phyloP scores from a whole-genome alignment of 352 stramenopile genomes.

The Globisporangium splendens region DNA sequence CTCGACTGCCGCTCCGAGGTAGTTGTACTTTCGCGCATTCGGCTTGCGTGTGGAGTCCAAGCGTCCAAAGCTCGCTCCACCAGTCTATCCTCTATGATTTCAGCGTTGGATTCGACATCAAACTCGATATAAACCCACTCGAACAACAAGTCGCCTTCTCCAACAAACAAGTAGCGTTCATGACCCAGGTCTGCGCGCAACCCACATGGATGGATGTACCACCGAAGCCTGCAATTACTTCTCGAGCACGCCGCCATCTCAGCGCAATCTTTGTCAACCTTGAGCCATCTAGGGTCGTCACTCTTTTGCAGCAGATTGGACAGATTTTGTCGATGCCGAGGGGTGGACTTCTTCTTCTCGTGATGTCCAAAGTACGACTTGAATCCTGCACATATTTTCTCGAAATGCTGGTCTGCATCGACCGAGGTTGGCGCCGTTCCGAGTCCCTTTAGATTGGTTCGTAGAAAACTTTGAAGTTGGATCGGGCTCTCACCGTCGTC shows the following conservation, averaged over 20 bases:
- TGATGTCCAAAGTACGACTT: neutral
- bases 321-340: neutral
- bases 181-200: neutral
- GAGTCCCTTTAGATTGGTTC: neutral
- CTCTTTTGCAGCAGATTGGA: neutral
- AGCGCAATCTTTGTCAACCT: neutral
- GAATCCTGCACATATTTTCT: slow-evolving; percentile 1
- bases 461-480: slow-evolving; percentile 1
- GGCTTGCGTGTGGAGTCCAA: neutral
- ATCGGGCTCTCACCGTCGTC: slow-evolving; percentile 1
- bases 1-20: neutral
- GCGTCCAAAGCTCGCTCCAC: neutral
- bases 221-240: slow-evolving; percentile 4
- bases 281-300: slow-evolving; percentile 5
- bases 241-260: slow-evolving; percentile 1
- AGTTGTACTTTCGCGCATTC: neutral
- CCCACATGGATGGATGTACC: slow-evolving; percentile 19
- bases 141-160: slow-evolving; percentile 19
- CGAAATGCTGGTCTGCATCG: neutral
- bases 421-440: neutral
- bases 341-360: neutral
- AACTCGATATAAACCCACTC: slow-evolving; percentile 21
- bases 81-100: neutral
- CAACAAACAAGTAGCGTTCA: slow-evolving; percentile 19
- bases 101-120: neutral